Base-by-base conservation (phyloP, 2,329 filamentous ascomycete genomes). In the Pseudogymnoascus sp. region DNA sequence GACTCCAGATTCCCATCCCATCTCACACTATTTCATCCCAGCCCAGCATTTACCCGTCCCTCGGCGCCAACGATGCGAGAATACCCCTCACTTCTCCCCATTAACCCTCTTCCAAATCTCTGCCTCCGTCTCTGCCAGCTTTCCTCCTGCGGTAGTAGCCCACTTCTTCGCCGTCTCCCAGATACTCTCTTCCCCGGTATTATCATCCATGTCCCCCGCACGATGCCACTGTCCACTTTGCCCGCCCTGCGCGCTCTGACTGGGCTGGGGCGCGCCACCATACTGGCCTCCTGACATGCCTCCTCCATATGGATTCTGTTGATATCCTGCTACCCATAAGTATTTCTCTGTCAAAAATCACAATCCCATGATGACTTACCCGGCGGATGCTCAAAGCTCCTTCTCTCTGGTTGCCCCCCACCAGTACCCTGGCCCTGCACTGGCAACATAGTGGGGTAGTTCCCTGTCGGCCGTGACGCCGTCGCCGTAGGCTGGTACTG, bases 51-150 rank as follows among this genome's bases (percentile, higher is more conserved):
- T 61, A 19, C 31, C 59, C 31, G 14, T 31, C 16, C 5, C 33
- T 42, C 33, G 11, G 19, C 21, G n/a, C 8, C 42, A 24, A 26
- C 31, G 8, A 62, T 35, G 6, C 26, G 8, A 33, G 31, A 33
- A 33, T 62, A 33, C 26, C 33, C 31, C 47, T 42, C 26, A 53
- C 70, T 77, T 81, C 59, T 81, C 77, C 74, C 83, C 85, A 74
- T 84, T 86, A 70, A 87, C 83, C 70, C 79, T 81, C 74, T 80
- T 81, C 85, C 85, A 87, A 24, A 87, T 80, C 73, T 86, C 83
- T 61, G 76, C 77, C 76, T 87, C 85, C 13, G 82, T 83, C 13
- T 80, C 81, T 7, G 79, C 81, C 29, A 87, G 73, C 71, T 80
- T 83, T 65, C 81, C 80, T 61, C 84, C 84, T 6, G 84, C 84